These are phyloP conservation scores for Penicillium goetzii DNA, from an alignment of 495 filamentous ascomycete genomes.

Conservation along the genomic window DNA sequence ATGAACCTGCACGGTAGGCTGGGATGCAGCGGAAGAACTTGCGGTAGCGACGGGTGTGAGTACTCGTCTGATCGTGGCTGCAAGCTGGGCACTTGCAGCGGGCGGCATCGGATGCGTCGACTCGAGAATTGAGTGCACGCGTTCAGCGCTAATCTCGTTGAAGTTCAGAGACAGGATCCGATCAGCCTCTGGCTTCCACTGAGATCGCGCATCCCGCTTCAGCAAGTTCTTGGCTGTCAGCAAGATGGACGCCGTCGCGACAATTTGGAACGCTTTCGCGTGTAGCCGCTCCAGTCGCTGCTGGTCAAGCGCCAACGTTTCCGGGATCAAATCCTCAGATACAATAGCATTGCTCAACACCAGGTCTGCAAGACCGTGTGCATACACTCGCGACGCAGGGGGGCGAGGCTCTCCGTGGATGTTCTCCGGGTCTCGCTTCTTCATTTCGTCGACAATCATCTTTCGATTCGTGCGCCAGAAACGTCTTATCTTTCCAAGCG, in stretches of 20 bases:
- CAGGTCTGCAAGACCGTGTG: constrained; percentile 69
- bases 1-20: constrained; percentile 42
- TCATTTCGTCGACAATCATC: constrained; percentile 71
- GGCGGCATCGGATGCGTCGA: constrained; percentile 78
- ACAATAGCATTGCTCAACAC: constrained; percentile 63
- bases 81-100: constrained; percentile 47
- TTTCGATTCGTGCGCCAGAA: constrained; percentile 75
- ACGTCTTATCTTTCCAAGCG: constrained; percentile 58
- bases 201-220: constrained; percentile 85
- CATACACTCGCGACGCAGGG: constrained; percentile 69
- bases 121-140: constrained; percentile 78
- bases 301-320: constrained; percentile 82
- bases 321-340: constrained; percentile 66
- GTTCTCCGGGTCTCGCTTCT: constrained; percentile 72
- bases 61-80: constrained; percentile 58
- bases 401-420: constrained; percentile 53
- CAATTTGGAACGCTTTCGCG: constrained; percentile 68
- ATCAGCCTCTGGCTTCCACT: constrained; percentile 86
- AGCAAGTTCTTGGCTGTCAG: constrained; percentile 94
- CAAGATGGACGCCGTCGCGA: constrained; percentile 79
- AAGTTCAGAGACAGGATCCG: constrained; percentile 67
- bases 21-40: constrained; percentile 41
- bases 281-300: constrained; percentile 71
- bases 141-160: constrained; percentile 57
- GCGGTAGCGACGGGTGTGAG: constrained; percentile 51